Conservation (phyloP, 305 asterid species). For the Fraxinus dipetala region DNA sequence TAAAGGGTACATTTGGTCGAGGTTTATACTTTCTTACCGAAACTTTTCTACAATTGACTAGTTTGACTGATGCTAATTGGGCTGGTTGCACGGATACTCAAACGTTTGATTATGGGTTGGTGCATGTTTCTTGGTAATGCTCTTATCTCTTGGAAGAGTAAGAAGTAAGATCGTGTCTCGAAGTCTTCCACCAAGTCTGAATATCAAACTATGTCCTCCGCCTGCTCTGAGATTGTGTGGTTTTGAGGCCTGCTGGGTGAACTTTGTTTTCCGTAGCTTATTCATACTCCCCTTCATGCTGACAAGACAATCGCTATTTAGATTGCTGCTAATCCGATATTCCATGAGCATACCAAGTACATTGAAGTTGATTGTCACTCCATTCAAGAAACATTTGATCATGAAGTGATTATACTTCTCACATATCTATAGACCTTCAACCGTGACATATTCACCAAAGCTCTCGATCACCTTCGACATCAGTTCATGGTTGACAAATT, state of each 20-base stretch:
- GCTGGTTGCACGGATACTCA: not conserved
- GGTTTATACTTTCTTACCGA: not conserved
- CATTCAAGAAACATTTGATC: not conserved
- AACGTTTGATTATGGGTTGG: not conserved
- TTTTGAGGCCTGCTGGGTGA: not conserved
- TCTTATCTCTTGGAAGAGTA: not conserved
- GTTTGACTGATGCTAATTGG: not conserved
- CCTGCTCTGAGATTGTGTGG: not conserved
- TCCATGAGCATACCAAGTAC: not conserved
- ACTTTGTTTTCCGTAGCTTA: not conserved
- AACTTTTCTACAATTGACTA: not conserved
- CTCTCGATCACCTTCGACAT: not conserved
- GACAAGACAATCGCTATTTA: conserved; percentile 2
- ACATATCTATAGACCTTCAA: not conserved
- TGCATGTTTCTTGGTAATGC: not conserved
- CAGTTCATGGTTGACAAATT: not conserved
- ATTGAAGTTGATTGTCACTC: not conserved
- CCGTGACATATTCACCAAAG: not conserved
- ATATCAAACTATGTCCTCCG: not conserved
- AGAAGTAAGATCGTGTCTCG: not conserved
- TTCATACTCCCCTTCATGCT: not conserved
- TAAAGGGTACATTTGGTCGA: not conserved
- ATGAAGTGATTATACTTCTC: not conserved
- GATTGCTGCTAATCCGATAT: not conserved
- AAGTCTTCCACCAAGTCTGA: not conserved